These are phyloP conservation scores for Eucalyptus pauciflora DNA, from an alignment of 345 rosid genomes.

Conservation along the genomic window DNA sequence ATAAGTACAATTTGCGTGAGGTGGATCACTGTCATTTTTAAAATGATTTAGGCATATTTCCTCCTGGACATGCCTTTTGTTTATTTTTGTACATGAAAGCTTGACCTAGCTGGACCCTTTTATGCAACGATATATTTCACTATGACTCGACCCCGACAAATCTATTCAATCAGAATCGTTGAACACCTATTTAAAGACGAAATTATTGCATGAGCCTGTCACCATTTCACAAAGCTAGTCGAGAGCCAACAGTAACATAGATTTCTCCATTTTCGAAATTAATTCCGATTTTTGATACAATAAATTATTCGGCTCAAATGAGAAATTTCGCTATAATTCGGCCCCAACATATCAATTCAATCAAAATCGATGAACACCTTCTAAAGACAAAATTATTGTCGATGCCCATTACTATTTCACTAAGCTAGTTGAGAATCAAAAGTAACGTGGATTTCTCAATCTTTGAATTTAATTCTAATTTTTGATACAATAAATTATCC, in stretches of 20 bases:
- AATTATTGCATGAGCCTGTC: neutral
- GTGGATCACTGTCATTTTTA: neutral
- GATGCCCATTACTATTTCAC: neutral
- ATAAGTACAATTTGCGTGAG: neutral
- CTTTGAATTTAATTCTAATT: neutral
- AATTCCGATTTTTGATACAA: neutral
- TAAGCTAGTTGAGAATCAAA: neutral
- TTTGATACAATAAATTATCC: fast-evolving
- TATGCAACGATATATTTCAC: neutral
- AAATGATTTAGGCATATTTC: neutral
- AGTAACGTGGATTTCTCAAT: neutral
- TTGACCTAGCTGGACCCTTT: neutral
- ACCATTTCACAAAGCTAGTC: neutral
- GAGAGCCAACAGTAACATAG: neutral
- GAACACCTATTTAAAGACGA: neutral
- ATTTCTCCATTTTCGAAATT: neutral
- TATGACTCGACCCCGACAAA: neutral
- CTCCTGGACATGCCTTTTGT: neutral
- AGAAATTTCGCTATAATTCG: neutral
- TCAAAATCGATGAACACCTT: neutral
- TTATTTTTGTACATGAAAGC: neutral
- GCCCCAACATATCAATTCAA: neutral
- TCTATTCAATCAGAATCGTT: neutral
- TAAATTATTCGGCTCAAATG: too few species aligned
- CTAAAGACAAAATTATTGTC: neutral